Base-by-base conservation (phyloP, 2,329 filamentous ascomycete species). In the Aureobasidium namibiae region DNA sequence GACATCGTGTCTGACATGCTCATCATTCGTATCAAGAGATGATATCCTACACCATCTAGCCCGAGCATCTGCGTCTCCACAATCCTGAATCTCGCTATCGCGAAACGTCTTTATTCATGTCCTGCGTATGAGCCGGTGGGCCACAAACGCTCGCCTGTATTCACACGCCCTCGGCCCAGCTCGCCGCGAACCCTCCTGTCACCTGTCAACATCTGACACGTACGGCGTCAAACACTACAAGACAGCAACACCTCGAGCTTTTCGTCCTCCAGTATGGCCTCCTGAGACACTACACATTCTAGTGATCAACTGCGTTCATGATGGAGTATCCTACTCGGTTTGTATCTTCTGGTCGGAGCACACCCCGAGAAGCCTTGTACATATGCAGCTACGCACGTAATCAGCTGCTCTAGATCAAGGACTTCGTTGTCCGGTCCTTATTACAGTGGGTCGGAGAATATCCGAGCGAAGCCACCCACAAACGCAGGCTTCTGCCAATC, bases 181-280 rank as follows among this genome's bases (percentile, higher is more conserved):
- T 44, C 52, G 52, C 39, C 52, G 52, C 39, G 39, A 56, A 56
- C 52, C 52, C 52, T 44, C 9, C 44, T 34, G 49, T 33, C 18
- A 14, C 13, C 13, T 24, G 29, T 34, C 52, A 16, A 31, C 41
- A 23, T 39, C 18, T 11, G 21, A 16, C 29, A 42, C 11, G n/a
- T 16, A 26, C 29, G 29, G 10, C 29, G 29, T 31, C n/a, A 31
- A 31, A 31, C 29, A 31, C 29, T 31, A 42, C 39, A 13, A 42
- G 39, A 11, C 18, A 21, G 36, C 18, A n/a, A 5, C n/a, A 39
- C 36, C 36, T 39, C n/a, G n/a, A n/a, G n/a, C n/a, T n/a, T n/a
- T n/a, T n/a, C n/a, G n/a, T n/a, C n/a, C n/a, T n/a, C n/a, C n/a
- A n/a, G n/a, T n/a, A n/a, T n/a, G n/a, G n/a, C n/a, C n/a, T n/a